Base-by-base conservation (phyloP, 805 yeast genomes). In the Candida ficus region DNA sequence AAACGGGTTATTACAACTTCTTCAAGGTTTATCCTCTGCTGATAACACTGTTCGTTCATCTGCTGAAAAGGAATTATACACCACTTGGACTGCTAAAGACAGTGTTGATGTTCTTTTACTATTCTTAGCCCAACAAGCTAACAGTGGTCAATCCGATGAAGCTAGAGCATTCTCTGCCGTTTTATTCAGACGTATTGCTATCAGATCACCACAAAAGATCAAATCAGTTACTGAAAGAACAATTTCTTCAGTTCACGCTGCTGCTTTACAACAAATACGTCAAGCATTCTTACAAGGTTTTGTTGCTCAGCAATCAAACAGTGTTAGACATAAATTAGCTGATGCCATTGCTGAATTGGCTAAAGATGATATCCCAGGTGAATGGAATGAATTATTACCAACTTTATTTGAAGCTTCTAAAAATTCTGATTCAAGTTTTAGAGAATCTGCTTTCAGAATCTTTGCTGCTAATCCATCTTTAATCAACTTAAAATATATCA, bases 311-410 rank as follows among this genome's bases (percentile, higher is more conserved):
- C 87, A 82, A 58, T 67, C 83, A n/a, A 78, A 77, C 46, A 77
- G 76, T 47, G 88, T 88, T 25, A 80, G 97, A 58, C 96, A 91
- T 62, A 93, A 91, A 58, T 67, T 93, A 36, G 81, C 96, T 2
- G 99, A 93, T 67, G 95, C 95, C 8, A 83, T 93, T 35, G 86
- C 97, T 1, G 98, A 90, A 63, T 77, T 91, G 34, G 95, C 96
- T 2, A 80, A 81, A 53, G 83, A 78, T 43, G 80, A 76, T 12
- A 60, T 68, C 35, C 69, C 68, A 18, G 72, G 71, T 5, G 61
- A 68, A 5, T 91, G 99, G 99, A 76, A 81, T 13, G 90, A 86
- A 31, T 73, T 84, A 36, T 64, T 89, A 29, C 88, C 85, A 38
- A 78, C 88, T 1, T 67, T 91, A 29, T 75, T 87, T 46, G 77